phyloP scores from a whole-genome alignment of 2,329 filamentous ascomycete species.

The Parafenestella ontariensis region DNA sequence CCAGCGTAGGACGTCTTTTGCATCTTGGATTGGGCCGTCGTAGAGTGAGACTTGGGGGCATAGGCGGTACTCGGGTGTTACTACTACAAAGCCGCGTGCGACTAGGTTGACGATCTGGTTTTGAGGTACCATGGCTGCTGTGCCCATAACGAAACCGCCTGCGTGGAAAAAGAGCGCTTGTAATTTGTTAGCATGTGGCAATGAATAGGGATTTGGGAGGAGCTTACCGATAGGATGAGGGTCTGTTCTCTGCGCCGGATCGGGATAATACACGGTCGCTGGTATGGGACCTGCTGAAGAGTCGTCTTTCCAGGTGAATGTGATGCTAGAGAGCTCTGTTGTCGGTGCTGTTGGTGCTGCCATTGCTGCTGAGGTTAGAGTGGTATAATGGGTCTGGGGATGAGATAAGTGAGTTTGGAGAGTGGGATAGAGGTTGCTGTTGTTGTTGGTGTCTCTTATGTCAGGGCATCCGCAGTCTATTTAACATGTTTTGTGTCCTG shows the following conservation, averaged over 20 bases:
- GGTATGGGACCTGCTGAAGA: conserved; percentile 1
- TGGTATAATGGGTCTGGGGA: not conserved
- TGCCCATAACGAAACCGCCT: conserved; percentile 11
- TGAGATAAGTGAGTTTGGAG: not conserved
- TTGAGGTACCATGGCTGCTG: not conserved
- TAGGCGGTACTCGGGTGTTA: conserved; percentile 6
- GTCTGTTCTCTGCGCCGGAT: not conserved
- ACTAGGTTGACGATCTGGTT: conserved; percentile 1
- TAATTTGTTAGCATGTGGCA: not conserved
- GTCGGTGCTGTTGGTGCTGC: not conserved
- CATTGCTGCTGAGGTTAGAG: not conserved
- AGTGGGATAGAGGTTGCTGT: not conserved
- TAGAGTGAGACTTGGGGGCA: conserved; percentile 4
- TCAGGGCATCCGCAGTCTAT: not conserved
- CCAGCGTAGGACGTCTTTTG: conserved; percentile 3
- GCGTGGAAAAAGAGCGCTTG: conserved; percentile 9
- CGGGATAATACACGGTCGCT: conserved; percentile 1
- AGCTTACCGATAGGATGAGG: conserved; percentile 2
- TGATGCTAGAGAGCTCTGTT: not conserved
- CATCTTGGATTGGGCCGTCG: conserved; percentile 5
- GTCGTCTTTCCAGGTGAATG: conserved; percentile 3
- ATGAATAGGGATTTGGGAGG: too few species aligned
- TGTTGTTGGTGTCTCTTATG: not conserved
- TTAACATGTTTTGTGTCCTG: not conserved
- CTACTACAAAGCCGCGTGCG: conserved; percentile 7